Conservation (phyloP, 176 grass and related monocot genomes). For the Cymbopogon citratus region DNA sequence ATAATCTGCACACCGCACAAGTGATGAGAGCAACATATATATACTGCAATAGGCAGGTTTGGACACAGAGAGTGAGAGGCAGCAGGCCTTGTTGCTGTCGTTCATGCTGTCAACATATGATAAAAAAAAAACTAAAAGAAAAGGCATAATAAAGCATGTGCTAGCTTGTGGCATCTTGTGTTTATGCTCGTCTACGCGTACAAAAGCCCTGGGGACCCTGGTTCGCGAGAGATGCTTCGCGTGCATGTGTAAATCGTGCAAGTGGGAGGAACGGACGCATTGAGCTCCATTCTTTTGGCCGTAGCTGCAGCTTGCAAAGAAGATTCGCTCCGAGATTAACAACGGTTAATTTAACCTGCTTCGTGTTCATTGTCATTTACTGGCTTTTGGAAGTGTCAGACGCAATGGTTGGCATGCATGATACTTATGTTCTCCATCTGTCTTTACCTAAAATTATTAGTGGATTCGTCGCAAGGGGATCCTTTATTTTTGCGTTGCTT, state of each 20-base stretch:
- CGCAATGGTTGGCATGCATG: neutral
- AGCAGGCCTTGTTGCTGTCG: neutral
- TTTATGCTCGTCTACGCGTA: neutral
- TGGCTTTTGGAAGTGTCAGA: neutral
- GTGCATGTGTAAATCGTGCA: neutral
- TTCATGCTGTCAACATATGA: neutral
- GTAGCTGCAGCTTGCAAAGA: neutral
- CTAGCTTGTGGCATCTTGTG: neutral
- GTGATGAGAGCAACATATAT: neutral
- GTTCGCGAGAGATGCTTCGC: too few relatives aligned
- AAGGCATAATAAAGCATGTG: neutral
- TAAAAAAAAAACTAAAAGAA: neutral
- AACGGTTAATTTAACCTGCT: neutral
- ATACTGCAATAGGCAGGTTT: neutral
- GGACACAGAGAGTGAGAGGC: neutral
- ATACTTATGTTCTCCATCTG: neutral
- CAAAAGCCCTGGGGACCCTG: too few relatives aligned
- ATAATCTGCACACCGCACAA: neutral
- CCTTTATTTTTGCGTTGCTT: neutral
- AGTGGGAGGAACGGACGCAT: neutral
- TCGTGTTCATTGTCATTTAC: neutral
- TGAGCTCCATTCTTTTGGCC: neutral
- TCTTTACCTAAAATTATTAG: neutral
- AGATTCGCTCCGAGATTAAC: neutral
- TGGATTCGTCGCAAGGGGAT: neutral